These are phyloP conservation scores for Chaetothyriales sp. DNA, from an alignment of 2,329 filamentous ascomycete genomes.

Conservation along the genomic window DNA sequence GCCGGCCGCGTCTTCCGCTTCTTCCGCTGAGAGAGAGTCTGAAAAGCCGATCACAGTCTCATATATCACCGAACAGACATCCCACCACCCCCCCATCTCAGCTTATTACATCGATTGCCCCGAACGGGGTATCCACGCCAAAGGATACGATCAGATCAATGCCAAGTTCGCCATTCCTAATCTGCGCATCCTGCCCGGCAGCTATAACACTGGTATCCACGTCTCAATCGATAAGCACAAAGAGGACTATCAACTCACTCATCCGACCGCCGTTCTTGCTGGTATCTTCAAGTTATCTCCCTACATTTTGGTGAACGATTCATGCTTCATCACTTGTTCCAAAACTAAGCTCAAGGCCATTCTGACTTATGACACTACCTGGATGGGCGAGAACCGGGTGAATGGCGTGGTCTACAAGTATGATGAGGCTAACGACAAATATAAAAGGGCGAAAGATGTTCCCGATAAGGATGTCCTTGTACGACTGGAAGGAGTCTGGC, in stretches of 20 bases:
- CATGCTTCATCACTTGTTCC: conserved; percentile 76
- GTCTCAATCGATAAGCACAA: conserved; percentile 66
- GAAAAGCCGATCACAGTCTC: conserved; percentile 56
- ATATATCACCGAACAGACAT: conserved; percentile 94
- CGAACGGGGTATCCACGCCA: conserved; percentile 71
- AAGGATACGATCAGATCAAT: conserved; percentile 88
- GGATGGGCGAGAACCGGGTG: conserved; percentile 84
- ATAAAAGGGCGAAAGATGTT: conserved; percentile 68
- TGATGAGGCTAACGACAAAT: conserved; percentile 71
- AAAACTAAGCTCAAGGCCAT: conserved; percentile 85
- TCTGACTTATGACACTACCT: conserved; percentile 88
- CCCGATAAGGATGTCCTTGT: conserved; percentile 70
- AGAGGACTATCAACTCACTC: conserved; percentile 88
- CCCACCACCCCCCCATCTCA: conserved; percentile 91
- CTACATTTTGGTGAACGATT: conserved; percentile 77
- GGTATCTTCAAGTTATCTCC: conserved; percentile 77
- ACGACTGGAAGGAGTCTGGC: conserved; percentile 74
- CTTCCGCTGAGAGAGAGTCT: conserved; percentile 2
- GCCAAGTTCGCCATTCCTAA: conserved; percentile 96
- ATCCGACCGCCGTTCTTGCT: conserved; percentile 83
- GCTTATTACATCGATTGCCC: conserved; percentile 90
- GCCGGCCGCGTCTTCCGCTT: neutral
- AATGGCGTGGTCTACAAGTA: conserved; percentile 84
- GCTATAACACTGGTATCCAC: conserved; percentile 93
- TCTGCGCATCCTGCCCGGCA: conserved; percentile 76